Conservation (phyloP, 2,329 filamentous ascomycete species). For the Colletotrichum sp. region DNA sequence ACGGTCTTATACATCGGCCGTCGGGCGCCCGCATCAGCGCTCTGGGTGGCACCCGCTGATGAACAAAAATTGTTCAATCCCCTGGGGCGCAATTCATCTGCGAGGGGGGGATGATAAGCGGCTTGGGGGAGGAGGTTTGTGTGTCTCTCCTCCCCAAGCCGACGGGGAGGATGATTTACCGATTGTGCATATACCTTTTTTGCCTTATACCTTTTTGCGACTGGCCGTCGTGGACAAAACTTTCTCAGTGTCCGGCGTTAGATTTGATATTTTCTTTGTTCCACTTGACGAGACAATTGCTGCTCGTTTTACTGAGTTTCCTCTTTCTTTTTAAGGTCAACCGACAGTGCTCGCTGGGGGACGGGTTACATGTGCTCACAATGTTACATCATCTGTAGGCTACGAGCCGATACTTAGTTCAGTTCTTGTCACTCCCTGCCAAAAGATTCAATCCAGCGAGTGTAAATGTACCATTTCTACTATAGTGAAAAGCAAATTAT, state of each 20-base stretch:
- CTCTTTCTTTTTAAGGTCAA: not conserved
- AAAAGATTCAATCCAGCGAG: not conserved
- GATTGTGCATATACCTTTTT: constrained; percentile 13
- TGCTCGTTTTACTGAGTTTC: not conserved
- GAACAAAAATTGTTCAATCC: not conserved
- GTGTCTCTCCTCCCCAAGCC: not conserved
- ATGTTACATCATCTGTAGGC: constrained; percentile 10
- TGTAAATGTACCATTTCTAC: not conserved
- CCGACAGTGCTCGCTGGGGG: not conserved
- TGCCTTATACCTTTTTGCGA: constrained; percentile 21
- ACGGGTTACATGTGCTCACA: not conserved
- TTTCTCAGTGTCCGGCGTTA: constrained; percentile 5
- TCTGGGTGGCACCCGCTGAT: constrained; percentile 58
- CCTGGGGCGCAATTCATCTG: not conserved
- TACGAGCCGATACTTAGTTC: not conserved
- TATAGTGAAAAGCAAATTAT: not conserved
- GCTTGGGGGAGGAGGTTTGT: not conserved
- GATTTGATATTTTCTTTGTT: not conserved
- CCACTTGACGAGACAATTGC: not conserved
- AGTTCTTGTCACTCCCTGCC: constrained; percentile 9
- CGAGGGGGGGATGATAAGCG: not conserved
- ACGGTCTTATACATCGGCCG: constrained; percentile 64
- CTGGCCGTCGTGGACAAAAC: constrained; percentile 4
- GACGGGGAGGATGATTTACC: constrained; percentile 21
- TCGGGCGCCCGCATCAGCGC: constrained; percentile 70